phyloP scores from a whole-genome alignment of 164 flowering plant species.

The Pachysandra terminalis region DNA sequence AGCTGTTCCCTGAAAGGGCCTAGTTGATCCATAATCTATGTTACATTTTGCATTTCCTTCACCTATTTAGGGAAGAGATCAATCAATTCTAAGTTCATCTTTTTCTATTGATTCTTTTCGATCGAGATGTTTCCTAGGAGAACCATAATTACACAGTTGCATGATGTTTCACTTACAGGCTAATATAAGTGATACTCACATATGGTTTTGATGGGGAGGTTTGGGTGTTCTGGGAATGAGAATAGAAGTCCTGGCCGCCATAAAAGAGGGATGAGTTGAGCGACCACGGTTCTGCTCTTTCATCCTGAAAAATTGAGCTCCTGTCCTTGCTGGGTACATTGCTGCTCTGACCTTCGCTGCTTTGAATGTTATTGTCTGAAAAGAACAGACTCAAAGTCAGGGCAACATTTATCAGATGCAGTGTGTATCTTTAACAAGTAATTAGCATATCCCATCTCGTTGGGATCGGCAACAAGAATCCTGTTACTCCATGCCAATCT shows the following conservation, averaged over 20 bases:
- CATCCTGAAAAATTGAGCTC: constrained; percentile 29
- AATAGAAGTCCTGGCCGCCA: constrained; percentile 60
- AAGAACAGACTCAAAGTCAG: not conserved
- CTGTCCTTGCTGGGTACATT: constrained; percentile 14
- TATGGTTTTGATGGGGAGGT: constrained; percentile 15
- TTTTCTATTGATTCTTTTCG: too few species aligned
- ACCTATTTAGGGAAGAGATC: too few species aligned
- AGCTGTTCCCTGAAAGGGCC: too few species aligned
- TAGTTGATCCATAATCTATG: too few species aligned
- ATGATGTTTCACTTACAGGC: not conserved
- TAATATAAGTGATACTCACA: constrained; percentile 19
- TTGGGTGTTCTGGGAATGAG: constrained; percentile 22
- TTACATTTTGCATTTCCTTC: too few species aligned
- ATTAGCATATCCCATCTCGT: too few species aligned
- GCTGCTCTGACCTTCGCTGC: constrained; percentile 14
- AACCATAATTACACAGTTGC: not conserved
- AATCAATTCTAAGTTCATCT: too few species aligned
- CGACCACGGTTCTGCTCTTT: constrained; percentile 37
- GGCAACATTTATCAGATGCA: not conserved
- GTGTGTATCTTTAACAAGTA: not conserved
- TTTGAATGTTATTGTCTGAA: constrained; percentile 18
- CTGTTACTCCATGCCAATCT: too few species aligned
- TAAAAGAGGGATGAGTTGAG: constrained; percentile 56
- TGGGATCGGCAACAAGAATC: too few species aligned
- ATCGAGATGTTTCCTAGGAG: not conserved